Base-by-base conservation (phyloP, 257 asterid genomes). In the Lycium barbarum region DNA sequence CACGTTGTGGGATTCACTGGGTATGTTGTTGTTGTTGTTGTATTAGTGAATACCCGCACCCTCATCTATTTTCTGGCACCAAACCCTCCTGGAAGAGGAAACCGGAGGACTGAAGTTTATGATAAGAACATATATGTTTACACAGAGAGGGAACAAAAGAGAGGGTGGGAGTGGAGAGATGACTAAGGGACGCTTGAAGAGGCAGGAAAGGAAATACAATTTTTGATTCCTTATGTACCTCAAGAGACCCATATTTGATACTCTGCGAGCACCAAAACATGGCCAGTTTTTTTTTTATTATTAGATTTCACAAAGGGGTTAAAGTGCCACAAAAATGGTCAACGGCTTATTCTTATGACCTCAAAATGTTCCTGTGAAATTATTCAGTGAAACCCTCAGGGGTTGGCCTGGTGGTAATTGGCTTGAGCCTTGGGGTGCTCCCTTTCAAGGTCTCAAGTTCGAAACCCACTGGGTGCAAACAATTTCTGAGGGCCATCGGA, bases 1-100 rank as follows among this genome's bases (percentile, higher is more conserved):
- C n/a, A n/a, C n/a, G n/a, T n/a, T n/a, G n/a, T n/a, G n/a, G n/a
- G n/a, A n/a, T n/a, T n/a, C n/a, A n/a, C n/a, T n/a, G n/a, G n/a
- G n/a, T n/a, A n/a, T n/a, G n/a, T n/a, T n/a, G n/a, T n/a, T n/a
- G n/a, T n/a, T n/a, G n/a, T n/a, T n/a, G n/a, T n/a, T n/a, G n/a
- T n/a, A n/a, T n/a, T n/a, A n/a, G n/a, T n/a, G n/a, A n/a, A n/a
- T n/a, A n/a, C 65, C 26, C 26, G 2, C 47, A 55, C 26, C 49
- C 82, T 53, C 49, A 3, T 76, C 82, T 76, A 76, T 49, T 22
- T 76, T 76, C 65, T 8, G 65, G 65, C 26, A 26, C 82, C n/a
- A 53, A 53, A 43, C 63, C 20, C 82, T 51, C n/a, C 49, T 51
- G 26, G 47, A 51, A 76, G 82, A 51, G 18, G 59, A 76, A 22